Conservation (phyloP, 306 rosid genomes). For the Purshia tridentata region DNA sequence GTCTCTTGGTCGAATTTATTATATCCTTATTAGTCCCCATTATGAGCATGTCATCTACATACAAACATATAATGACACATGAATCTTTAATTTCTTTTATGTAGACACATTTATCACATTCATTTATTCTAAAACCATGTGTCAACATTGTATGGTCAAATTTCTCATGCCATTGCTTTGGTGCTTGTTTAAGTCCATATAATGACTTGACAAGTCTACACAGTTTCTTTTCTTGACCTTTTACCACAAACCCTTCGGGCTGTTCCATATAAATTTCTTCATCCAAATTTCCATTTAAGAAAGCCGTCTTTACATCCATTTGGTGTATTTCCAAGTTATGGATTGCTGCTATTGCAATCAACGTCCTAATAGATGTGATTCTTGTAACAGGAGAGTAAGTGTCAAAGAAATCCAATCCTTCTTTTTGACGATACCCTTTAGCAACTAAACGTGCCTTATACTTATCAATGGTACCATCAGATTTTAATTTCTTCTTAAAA, state of each 20-base stretch:
- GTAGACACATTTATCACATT: not conserved
- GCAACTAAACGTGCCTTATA: not conserved
- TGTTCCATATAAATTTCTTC: not conserved
- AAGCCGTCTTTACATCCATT: not conserved
- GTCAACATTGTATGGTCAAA: not conserved
- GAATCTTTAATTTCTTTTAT: too few species aligned
- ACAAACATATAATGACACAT: not conserved
- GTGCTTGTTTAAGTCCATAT: not conserved
- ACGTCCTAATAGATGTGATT: not conserved
- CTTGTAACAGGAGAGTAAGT: not conserved
- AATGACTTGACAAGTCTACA: not conserved
- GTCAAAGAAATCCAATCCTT: not conserved
- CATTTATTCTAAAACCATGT: not conserved
- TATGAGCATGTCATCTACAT: not conserved
- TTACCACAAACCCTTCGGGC: not conserved
- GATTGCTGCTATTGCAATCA: not conserved
- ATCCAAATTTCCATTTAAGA: not conserved
- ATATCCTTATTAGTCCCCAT: not conserved
- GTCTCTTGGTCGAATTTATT: not conserved
- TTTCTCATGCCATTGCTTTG: not conserved
- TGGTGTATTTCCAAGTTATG: not conserved
- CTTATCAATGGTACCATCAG: not conserved
- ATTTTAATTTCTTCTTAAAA: not conserved
- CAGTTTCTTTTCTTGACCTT: not conserved
- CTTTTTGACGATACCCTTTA: not conserved